Evolutionary conservation across 1,139 yeast species (phyloP), one percentile per base, ranked within the genome.

Genomic region (Entelexis paramagnoliae): DNA sequence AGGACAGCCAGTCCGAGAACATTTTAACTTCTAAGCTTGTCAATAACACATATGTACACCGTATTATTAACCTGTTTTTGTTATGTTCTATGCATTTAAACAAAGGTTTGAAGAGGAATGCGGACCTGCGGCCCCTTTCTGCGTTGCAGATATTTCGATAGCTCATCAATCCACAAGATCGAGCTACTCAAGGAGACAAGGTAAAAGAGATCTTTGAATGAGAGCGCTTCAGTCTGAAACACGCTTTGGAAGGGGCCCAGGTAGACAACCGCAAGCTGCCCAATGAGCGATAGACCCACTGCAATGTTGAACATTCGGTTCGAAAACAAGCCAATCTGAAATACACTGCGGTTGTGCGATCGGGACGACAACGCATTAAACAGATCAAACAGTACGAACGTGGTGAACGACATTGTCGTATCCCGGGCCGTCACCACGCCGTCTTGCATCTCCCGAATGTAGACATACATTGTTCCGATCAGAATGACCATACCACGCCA

Each of bases 341-440:
- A 82, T 17, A 83, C 77, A 3, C 94, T 83, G 66, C 86, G 88
- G 45, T 87, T 76, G 56, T 82, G 76, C 57, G 93, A 94, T 63
- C 97, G 86, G 66, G 96, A 89, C 10, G 95, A 73, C 58, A 91
- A 73, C 0, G 97, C 98, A 66, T 88, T 91, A 71, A 91, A 91
- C 94, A 91, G 84, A 67, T 91, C 98, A 63, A 81, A 91, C 53
- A 89, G 72, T 13, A 91, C 97, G 69, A 91, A 91, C 65, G 97
- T 86, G 0, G 97, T 91, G 64, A 91, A 91, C 0, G 97, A 88
- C 96, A 91, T 89, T n/a, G 98, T 91, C 14, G 97, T 89, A 65
- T 89, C 97, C 68, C 97, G 82, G 14, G 91, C 82, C 4, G 96
- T 87, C 53, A 89, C 80, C 57, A 76, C 76, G 52, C 82, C 80